Evolutionary conservation across 805 yeast genomes (phyloP), one percentile per base, ranked within the genome.

Genomic region (Yamadazyma olivae): DNA sequence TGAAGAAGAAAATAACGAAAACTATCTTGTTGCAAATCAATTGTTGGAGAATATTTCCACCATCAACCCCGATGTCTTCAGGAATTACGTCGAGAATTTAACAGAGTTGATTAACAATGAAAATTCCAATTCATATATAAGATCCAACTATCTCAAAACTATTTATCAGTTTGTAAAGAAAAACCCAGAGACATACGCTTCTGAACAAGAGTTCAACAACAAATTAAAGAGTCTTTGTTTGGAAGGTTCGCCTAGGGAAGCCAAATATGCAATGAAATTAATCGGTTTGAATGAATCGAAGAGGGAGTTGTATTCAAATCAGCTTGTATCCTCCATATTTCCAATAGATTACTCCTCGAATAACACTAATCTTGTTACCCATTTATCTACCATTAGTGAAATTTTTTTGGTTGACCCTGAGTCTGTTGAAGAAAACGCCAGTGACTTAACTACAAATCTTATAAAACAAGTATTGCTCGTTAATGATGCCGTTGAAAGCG

Each of bases 241-340:
- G 0, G 46, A 50, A 1, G 91, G 91, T 0, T 57, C 74, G 2
- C 77, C 85, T 1, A 27, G 49, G 7, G 87, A 81, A 47, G 81
- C 91, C 0, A 77, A 70, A 48, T 84, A 80, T 51, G 72, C 90
- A 0, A 61, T 77, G 6, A 79, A 77, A 50, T 59, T 84, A 5
- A 42, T 85, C 6, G 70, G 77, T 2, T 61, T 76, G n/a, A 57
- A 71, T 3, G 27, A 30, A 14, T 55, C 66, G 3, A 59, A 59
- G 33, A 69, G 69, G 17, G 75, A 72, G 14, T 51, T 59, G 2
- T 56, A 64, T 8, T 52, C 70, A 4, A 53, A 63, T 1, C 56
- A 62, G 13, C 57, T 79, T 5, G 59, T 71, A 22, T 56, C 57
- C 3, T 33, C 52, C 0, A 59, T 75, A 6, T 71, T 77, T 48